Percentiles rank a stretch among this genome's conserved stretches.
phyloP scores from a whole-genome alignment of 1,284 basidiomycete genomes.

The Dichomitus squalens region DNA sequence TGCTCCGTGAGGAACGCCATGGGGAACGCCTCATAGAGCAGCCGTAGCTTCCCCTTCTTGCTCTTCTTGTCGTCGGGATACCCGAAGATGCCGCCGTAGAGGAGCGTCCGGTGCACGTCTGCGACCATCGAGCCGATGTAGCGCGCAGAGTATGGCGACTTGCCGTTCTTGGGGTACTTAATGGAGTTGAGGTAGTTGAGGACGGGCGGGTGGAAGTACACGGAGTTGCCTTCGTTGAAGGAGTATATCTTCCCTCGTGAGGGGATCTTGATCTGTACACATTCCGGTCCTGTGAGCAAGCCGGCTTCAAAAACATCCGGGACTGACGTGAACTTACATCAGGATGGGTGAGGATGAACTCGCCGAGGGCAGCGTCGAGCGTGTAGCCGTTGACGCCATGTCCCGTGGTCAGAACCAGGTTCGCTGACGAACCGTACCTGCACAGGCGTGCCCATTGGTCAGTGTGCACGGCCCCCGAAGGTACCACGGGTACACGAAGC shows the following conservation, averaged over 20 bases:
- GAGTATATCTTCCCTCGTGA: slow-evolving; percentile 98
- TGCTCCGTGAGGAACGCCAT: slow-evolving; percentile 98
- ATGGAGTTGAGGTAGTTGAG: slow-evolving; percentile 91
- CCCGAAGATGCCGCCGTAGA: slow-evolving; percentile 99
- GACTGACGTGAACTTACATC: slow-evolving; percentile 54
- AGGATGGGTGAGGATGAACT: slow-evolving; percentile 99
- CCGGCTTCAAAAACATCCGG: not conserved
- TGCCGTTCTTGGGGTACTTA: slow-evolving; percentile 83
- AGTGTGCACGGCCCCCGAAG: slow-evolving; percentile 3
- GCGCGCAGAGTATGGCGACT: slow-evolving; percentile 86
- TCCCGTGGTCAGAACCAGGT: slow-evolving; percentile 95
- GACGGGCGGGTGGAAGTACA: slow-evolving; percentile 91
- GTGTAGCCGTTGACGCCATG: slow-evolving; percentile 99
- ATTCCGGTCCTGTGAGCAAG: not conserved
- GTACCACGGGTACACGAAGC: slow-evolving; percentile 6
- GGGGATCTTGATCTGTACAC: slow-evolving; percentile 84
- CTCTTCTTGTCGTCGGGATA: slow-evolving; percentile 99
- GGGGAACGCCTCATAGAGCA: slow-evolving; percentile 99
- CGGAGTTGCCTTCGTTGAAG: slow-evolving; percentile 98
- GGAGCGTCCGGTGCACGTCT: slow-evolving; percentile 93
- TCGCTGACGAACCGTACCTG: slow-evolving; percentile 98
- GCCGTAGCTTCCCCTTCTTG: slow-evolving; percentile 92
- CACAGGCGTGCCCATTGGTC: not conserved
- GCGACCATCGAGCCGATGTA: slow-evolving; percentile 99
- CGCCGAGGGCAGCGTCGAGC: slow-evolving; percentile 92